Evolutionary conservation across 805 yeast genomes (phyloP).

Genomic region (Candida xyloterini): DNA sequence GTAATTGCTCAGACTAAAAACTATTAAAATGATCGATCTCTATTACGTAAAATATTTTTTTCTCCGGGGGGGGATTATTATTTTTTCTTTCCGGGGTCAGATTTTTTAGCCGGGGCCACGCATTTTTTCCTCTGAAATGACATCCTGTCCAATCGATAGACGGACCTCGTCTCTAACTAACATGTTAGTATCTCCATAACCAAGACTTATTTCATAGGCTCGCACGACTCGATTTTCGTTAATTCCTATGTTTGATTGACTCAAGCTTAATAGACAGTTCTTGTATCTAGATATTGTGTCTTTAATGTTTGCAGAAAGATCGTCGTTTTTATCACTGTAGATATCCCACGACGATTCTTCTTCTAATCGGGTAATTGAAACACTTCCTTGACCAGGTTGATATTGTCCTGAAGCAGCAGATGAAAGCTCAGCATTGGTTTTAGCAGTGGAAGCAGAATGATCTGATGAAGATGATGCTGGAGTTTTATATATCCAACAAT

Average conservation of each 20-base stretch:
- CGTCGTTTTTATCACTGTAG: slow-evolving; percentile 84
- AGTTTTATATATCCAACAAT: slow-evolving; percentile 84
- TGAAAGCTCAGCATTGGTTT: slow-evolving; percentile 40
- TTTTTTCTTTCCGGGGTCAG: too few species aligned
- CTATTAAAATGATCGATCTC: too few species aligned
- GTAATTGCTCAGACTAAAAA: slow-evolving; percentile 2
- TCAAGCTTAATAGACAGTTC: slow-evolving; percentile 77
- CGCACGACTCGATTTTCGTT: slow-evolving; percentile 74
- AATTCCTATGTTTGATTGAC: slow-evolving; percentile 82
- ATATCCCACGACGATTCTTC: slow-evolving; percentile 91
- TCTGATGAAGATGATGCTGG: slow-evolving; percentile 20
- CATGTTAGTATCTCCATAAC: slow-evolving; percentile 65
- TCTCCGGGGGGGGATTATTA: too few species aligned
- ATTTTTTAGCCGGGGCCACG: slow-evolving; percentile 44
- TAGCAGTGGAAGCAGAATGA: slow-evolving; percentile 24
- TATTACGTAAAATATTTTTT: neutral
- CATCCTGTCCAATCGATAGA: slow-evolving; percentile 70
- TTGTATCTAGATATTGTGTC: slow-evolving; percentile 80
- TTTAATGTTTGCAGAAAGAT: slow-evolving; percentile 58
- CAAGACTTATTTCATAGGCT: slow-evolving; percentile 89
- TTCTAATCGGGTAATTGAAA: slow-evolving; percentile 79
- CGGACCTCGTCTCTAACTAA: slow-evolving; percentile 70
- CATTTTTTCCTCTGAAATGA: slow-evolving; percentile 70
- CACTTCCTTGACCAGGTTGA: slow-evolving; percentile 56
- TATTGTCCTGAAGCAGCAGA: slow-evolving; percentile 35